These are phyloP conservation scores for Tetrahymena malaccensis DNA, from an alignment of 73 alveolate species.

Conservation along the genomic window DNA sequence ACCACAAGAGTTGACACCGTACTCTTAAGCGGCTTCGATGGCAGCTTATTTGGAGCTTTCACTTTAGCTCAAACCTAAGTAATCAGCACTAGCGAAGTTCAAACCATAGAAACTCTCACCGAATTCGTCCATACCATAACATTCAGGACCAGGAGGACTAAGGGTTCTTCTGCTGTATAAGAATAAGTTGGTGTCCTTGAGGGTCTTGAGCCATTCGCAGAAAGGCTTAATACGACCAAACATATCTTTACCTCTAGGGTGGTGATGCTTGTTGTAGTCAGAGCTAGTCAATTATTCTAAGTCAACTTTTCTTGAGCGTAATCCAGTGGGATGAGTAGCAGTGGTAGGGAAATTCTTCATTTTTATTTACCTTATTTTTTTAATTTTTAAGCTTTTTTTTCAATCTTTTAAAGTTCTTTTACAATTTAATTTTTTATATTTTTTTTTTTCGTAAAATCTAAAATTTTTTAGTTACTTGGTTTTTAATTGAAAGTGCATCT, in stretches of 20 bases:
- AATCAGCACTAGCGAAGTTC: conserved; percentile 40
- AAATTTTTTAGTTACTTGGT: not conserved
- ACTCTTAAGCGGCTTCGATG: conserved; percentile 20
- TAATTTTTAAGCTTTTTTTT: not conserved
- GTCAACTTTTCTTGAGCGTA: not conserved
- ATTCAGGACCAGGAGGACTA: conserved; percentile 35
- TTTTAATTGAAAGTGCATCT: not conserved
- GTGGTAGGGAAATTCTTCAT: not conserved
- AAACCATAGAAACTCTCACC: conserved; percentile 40
- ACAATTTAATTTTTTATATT: not conserved
- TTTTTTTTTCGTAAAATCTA: not conserved
- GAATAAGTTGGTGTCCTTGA: conserved; percentile 12
- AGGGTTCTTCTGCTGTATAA: conserved; percentile 38
- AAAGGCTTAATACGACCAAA: not conserved
- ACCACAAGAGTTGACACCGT: conserved; percentile 41
- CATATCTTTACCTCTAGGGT: conserved; percentile 13
- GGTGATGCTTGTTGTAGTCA: not conserved
- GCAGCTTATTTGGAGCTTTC: conserved; percentile 43
- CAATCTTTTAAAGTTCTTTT: not conserved
- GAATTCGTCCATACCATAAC: conserved; percentile 46
- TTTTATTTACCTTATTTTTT: not conserved
- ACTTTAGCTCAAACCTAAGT: conserved; percentile 30
- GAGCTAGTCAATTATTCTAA: not conserved
- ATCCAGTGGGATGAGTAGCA: not conserved
- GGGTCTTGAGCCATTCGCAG: not conserved